Base-by-base conservation (phyloP, 352 stramenopile species). In the Saprolegnia parasitica region DNA sequence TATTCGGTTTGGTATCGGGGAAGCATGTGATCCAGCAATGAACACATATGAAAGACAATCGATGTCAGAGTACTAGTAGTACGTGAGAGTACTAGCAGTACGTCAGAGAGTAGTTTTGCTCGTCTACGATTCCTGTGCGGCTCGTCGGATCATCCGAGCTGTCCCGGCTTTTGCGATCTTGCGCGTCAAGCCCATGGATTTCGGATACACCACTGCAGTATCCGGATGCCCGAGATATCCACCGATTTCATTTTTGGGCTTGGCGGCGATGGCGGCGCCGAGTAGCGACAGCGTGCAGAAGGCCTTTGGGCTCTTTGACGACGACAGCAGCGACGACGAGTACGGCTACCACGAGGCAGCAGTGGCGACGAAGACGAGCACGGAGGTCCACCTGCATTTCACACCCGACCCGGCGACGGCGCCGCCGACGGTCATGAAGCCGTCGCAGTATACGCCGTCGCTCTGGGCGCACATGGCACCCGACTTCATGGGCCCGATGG, bases 381-480 rank as follows among this genome's bases (percentile, higher is more conserved):
- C 21, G 13, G 62, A 68, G n/a, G 63, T 70, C 11, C 63, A 70
- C 54, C 32, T 70, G 21, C 23, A 60, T 6, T 70, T 70, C 55
- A 71, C 65, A 45, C 21, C 16, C 29, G 29, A 40, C 5, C 54
- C 60, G 24, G 57, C 67, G 21, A 24, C 64, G 39, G 26, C 26
- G 37, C 24, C 64, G 26, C 65, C 63, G 5, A 35, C 46, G 13
- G 5, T 52, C 49, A 23, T 72, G 37, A 65, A 68, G 21, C 74
- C 71, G 21, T 78, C 65, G 71, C 74, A 89, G 65, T 91, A 87
- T 55, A 58, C 74, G 32, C 74, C 79, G 29, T 26, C 75, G 26
- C 71, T 74, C 29, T 97, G 90, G 81, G 79, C 91, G 67, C 83
- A 95, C 73, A 74, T 81, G 5, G 81, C 83, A 35, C 91, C 93